phyloP scores from a whole-genome alignment of 164 flowering plant genomes.

The Chimonanthus salicifolius region DNA sequence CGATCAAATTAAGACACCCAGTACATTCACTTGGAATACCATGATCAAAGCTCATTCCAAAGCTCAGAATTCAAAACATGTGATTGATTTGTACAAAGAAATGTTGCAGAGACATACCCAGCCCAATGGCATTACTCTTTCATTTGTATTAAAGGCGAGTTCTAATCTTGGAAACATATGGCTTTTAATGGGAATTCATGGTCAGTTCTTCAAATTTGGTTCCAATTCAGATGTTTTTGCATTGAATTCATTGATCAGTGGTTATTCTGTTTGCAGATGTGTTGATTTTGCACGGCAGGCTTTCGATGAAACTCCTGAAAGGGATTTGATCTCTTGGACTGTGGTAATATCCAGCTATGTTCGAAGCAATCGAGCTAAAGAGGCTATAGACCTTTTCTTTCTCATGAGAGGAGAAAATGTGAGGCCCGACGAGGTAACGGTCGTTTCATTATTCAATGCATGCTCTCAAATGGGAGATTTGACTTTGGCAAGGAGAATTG shows the following conservation, averaged over 20 bases:
- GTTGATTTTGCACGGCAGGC: constrained; percentile 6
- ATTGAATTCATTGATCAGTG: constrained; percentile 9
- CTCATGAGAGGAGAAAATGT: constrained; percentile 9
- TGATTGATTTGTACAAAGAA: constrained; percentile 6
- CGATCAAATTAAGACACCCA: constrained; percentile 12
- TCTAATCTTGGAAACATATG: not conserved
- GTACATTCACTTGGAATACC: constrained; percentile 7
- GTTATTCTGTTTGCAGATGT: constrained; percentile 11
- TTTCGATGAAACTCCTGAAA: constrained; percentile 11
- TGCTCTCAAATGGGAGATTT: constrained; percentile 18
- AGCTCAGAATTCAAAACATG: not conserved
- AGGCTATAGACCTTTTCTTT: constrained; percentile 17
- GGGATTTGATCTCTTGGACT: constrained; percentile 20
- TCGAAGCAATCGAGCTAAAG: constrained; percentile 4
- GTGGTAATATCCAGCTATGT: constrained; percentile 10
- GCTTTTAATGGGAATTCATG: constrained; percentile 7
- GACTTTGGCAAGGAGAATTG: constrained; percentile 11
- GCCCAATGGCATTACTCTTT: constrained; percentile 14
- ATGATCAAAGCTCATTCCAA: constrained; percentile 11
- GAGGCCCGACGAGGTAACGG: constrained; percentile 12
- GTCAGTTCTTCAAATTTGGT: constrained; percentile 10
- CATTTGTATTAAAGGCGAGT: constrained; percentile 11
- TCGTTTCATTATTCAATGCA: constrained; percentile 10
- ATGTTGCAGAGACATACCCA: constrained; percentile 9
- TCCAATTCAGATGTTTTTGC: constrained; percentile 12